Evolutionary conservation across 164 flowering plant species (phyloP).

Genomic region (Stephania japonica): DNA sequence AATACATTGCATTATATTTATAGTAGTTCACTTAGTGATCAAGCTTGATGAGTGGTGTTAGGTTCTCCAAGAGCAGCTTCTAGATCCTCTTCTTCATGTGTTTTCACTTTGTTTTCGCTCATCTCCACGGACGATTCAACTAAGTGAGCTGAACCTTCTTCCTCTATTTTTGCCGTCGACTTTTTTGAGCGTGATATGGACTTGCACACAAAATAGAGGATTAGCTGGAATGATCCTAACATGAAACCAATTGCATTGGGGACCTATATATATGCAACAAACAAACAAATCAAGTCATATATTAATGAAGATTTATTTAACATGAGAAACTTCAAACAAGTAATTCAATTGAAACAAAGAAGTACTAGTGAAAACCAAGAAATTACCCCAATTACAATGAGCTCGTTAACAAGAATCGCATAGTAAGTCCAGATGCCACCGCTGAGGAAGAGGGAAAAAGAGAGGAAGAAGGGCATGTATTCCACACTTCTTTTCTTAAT

Average conservation of each 20-base stretch:
- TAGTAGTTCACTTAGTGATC: not conserved
- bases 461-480: constrained; percentile 62
- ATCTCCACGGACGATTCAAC: constrained; percentile 18
- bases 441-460: constrained; percentile 51
- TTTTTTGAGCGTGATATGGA: constrained; percentile 14
- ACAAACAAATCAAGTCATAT: no score
- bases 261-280: constrained; percentile 25
- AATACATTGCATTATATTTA: not conserved
- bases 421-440: constrained; percentile 45
- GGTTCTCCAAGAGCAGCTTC: not conserved
- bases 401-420: constrained; percentile 38
- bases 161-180: constrained; percentile 21
- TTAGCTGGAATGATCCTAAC: constrained; percentile 39
- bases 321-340: no score
- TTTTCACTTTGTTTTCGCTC: constrained; percentile 18
- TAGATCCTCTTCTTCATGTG: constrained; percentile 11
- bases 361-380: not conserved
- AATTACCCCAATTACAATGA: constrained; percentile 44
- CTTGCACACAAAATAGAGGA: constrained; percentile 23
- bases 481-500: constrained; percentile 56
- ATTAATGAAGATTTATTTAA: no score
- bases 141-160: constrained; percentile 28
- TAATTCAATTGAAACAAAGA: no score
- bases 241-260: constrained; percentile 65
- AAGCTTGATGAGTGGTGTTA: not conserved